Conservation (phyloP, 2,329 filamentous ascomycete genomes). For the Harringtonia aguacate region DNA sequence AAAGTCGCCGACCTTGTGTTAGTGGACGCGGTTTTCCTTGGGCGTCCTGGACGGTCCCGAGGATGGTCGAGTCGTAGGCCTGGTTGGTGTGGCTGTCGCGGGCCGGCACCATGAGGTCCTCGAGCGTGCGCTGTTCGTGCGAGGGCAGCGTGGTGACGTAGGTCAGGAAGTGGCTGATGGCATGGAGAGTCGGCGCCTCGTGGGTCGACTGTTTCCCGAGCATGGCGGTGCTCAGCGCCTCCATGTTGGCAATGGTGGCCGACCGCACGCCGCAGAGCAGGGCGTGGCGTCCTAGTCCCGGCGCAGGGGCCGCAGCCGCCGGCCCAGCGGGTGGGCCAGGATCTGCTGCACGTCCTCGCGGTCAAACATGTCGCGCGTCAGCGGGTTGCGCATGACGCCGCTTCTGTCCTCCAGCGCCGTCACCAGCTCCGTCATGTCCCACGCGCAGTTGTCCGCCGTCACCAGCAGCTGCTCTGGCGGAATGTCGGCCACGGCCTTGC, state of each 20-base stretch:
- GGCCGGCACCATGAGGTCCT: slow-evolving; percentile 16
- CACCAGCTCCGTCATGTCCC: slow-evolving; percentile 34
- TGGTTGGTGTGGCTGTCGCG: slow-evolving; percentile 17
- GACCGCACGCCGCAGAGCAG: slow-evolving; percentile 16
- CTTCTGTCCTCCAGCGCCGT: slow-evolving; percentile 14
- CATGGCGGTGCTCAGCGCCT: slow-evolving; percentile 12
- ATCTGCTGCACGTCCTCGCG: slow-evolving; percentile 16
- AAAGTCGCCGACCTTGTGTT: slow-evolving; percentile 14
- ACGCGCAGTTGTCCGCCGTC: slow-evolving; percentile 12
- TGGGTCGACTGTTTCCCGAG: slow-evolving; percentile 15
- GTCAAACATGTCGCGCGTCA: slow-evolving; percentile 18
- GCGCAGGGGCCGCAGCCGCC: slow-evolving; percentile 12
- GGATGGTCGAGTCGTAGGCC: slow-evolving; percentile 17
- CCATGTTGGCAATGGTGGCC: slow-evolving; percentile 14
- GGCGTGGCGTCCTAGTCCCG: slow-evolving; percentile 13
- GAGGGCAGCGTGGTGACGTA: slow-evolving; percentile 16
- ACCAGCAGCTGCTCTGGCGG: slow-evolving; percentile 8
- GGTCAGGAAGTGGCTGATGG: slow-evolving; percentile 17
- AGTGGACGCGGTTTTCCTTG: slow-evolving; percentile 17
- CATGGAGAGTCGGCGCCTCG: slow-evolving; percentile 12
- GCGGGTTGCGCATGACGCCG: slow-evolving; percentile 21
- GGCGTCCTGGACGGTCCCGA: slow-evolving; percentile 18
- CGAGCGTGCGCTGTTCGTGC: slow-evolving; percentile 15
- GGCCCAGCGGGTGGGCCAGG: slow-evolving; percentile 17
- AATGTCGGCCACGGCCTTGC: slow-evolving; percentile 7